These are phyloP conservation scores for Knoxdaviesia proteae DNA, from an alignment of 2,329 filamentous ascomycete species.

Conservation along the genomic window DNA sequence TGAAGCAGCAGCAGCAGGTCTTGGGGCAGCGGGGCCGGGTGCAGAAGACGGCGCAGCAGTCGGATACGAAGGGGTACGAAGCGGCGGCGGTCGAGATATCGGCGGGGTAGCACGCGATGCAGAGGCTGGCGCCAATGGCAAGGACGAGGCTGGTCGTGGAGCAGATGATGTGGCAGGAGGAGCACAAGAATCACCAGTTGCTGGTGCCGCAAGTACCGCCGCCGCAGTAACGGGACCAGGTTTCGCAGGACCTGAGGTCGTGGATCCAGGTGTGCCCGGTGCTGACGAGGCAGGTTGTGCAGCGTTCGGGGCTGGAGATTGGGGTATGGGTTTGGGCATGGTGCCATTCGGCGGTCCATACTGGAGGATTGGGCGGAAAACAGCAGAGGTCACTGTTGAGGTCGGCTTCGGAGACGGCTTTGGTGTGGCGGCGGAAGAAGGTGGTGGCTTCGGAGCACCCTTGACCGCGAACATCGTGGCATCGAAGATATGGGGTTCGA, in stretches of 20 bases:
- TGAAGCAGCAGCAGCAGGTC: slow-evolving; percentile 6
- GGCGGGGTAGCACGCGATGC: too few species aligned
- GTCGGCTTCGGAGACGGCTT: slow-evolving; percentile 8
- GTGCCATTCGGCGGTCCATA: slow-evolving; percentile 43
- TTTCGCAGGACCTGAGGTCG: not conserved
- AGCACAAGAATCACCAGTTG: too few species aligned
- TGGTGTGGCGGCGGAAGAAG: slow-evolving; percentile 12
- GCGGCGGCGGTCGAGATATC: too few species aligned
- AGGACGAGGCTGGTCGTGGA: too few species aligned
- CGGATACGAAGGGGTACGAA: not conserved
- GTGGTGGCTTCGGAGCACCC: slow-evolving; percentile 11
- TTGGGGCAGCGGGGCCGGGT: slow-evolving; percentile 7
- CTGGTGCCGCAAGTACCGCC: too few species aligned
- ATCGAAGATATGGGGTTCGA: slow-evolving; percentile 65
- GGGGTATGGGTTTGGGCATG: slow-evolving; percentile 23
- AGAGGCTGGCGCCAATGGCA: not conserved
- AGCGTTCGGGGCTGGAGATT: slow-evolving; percentile 3
- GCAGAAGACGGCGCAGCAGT: slow-evolving; percentile 6
- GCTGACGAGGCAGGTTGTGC: slow-evolving; percentile 1
- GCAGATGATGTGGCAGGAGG: too few species aligned
- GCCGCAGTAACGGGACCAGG: too few species aligned
- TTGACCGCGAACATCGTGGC: slow-evolving; percentile 55
- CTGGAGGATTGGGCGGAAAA: slow-evolving; percentile 36
- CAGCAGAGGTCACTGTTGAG: slow-evolving; percentile 8
- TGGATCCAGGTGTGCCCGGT: slow-evolving; percentile 4